Conservation (phyloP, 2,329 filamentous ascomycete genomes). For the Myriosclerotinia scirpicola region DNA sequence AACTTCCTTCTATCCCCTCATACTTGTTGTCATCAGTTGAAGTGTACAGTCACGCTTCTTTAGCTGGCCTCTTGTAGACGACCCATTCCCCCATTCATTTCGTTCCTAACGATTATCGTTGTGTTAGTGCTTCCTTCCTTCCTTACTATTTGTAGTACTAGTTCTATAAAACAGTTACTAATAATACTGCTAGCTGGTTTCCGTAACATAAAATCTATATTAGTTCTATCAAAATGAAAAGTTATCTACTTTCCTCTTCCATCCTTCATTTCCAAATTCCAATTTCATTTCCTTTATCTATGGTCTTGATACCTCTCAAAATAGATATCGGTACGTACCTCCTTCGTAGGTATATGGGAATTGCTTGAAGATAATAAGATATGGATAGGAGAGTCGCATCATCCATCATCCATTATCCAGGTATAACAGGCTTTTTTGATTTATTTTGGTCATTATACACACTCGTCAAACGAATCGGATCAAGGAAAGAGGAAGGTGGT, state of each 20-base stretch:
- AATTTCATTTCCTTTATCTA: constrained; percentile 6
- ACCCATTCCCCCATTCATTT: constrained; percentile 1
- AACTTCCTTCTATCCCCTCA: not conserved
- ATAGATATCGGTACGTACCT: not conserved
- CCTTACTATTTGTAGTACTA: not conserved
- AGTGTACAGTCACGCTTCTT: constrained; percentile 10
- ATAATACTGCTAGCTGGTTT: not conserved
- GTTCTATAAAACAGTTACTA: not conserved
- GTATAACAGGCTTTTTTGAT: not conserved
- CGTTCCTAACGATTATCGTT: constrained; percentile 5
- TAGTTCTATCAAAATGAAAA: constrained; percentile 3
- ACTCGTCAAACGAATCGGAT: constrained; percentile 14
- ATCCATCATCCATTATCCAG: constrained; percentile 7
- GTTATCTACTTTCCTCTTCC: constrained; percentile 2
- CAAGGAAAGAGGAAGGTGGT: constrained; percentile 4
- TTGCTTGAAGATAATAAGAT: not conserved
- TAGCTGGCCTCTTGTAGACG: constrained; percentile 5
- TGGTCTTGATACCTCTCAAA: constrained; percentile 13
- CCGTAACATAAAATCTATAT: not conserved
- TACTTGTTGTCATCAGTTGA: not conserved
- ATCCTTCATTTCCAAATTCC: not conserved
- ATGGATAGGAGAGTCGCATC: constrained; percentile 3
- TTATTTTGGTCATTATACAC: not conserved
- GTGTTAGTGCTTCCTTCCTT: not conserved
- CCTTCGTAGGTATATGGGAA: constrained; percentile 8